Evolutionary conservation across 1,284 basidiomycete genomes (phyloP).

Genomic region (Marasmius sp.): DNA sequence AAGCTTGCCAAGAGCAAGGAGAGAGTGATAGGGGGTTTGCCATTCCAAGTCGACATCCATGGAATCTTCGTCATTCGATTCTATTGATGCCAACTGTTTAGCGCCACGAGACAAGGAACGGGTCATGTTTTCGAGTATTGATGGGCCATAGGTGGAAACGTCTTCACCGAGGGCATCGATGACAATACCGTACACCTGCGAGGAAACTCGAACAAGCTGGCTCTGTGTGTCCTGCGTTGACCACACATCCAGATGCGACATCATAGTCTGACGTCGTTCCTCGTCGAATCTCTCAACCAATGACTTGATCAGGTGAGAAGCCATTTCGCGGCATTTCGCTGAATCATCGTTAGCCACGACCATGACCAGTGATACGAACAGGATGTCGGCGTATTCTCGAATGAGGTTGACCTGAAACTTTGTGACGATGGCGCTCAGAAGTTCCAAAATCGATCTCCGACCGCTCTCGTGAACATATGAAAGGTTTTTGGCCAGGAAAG

Average conservation of each 20-base stretch:
- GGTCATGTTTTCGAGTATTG: conserved; percentile 63
- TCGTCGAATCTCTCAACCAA: conserved; percentile 73
- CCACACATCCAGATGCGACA: conserved; percentile 84
- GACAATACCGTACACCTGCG: conserved; percentile 82
- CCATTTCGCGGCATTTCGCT: conserved; percentile 85
- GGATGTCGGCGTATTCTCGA: conserved; percentile 82
- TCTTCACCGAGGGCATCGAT: conserved; percentile 64
- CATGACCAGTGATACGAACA: conserved; percentile 93
- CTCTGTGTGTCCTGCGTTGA: conserved; percentile 61
- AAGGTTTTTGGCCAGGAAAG: conserved; percentile 92
- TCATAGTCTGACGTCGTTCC: conserved; percentile 56
- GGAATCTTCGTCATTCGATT: conserved; percentile 41
- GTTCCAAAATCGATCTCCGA: conserved; percentile 88
- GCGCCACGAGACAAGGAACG: conserved; percentile 51
- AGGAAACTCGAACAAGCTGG: conserved; percentile 69
- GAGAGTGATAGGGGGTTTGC: conserved; percentile 83
- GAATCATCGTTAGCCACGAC: conserved; percentile 94
- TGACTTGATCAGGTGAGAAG: conserved; percentile 77
- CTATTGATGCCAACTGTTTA: conserved; percentile 30
- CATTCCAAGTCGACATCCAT: conserved; percentile 68
- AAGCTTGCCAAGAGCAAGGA: conserved; percentile 69
- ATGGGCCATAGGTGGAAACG: conserved; percentile 45
- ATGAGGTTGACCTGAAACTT: conserved; percentile 86
- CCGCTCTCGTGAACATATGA: conserved; percentile 92
- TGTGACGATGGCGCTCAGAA: conserved; percentile 78